Conservation (phyloP, 257 asterid species). For the Nicotiana benthamiana region DNA sequence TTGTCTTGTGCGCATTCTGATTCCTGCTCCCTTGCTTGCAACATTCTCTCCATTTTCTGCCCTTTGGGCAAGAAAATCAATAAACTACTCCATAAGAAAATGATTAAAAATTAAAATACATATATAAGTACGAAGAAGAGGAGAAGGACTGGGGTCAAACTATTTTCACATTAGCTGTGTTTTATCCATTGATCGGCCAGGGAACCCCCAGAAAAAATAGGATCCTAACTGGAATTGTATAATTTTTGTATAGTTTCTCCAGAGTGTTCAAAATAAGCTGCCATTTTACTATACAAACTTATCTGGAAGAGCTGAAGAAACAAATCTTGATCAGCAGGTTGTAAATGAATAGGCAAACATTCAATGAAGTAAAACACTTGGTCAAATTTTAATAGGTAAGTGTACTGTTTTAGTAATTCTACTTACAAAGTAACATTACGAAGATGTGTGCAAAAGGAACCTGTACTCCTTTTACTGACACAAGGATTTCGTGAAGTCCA, state of each 20-base stretch:
- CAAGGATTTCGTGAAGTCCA: neutral
- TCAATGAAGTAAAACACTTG: neutral
- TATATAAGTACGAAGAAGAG: neutral
- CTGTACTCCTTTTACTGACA: neutral
- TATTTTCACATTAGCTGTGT: neutral
- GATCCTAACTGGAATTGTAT: neutral
- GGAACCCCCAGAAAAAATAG: neutral
- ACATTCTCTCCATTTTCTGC: neutral
- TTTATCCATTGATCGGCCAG: neutral
- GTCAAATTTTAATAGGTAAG: neutral
- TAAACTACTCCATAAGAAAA: neutral
- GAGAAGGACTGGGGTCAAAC: neutral
- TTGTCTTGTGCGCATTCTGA: neutral
- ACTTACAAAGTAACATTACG: neutral
- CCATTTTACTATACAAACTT: neutral
- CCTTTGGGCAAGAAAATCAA: neutral
- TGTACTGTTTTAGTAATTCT: neutral
- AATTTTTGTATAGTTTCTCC: neutral
- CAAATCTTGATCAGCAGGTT: neutral
- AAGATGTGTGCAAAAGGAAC: neutral
- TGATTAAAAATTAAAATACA: neutral
- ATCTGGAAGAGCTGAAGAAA: neutral
- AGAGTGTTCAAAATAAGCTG: neutral
- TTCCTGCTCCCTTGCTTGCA: neutral
- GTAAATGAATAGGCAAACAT: neutral